Conservation (phyloP, 768 basidiomycete genomes). For the Trametes cubensis region DNA sequence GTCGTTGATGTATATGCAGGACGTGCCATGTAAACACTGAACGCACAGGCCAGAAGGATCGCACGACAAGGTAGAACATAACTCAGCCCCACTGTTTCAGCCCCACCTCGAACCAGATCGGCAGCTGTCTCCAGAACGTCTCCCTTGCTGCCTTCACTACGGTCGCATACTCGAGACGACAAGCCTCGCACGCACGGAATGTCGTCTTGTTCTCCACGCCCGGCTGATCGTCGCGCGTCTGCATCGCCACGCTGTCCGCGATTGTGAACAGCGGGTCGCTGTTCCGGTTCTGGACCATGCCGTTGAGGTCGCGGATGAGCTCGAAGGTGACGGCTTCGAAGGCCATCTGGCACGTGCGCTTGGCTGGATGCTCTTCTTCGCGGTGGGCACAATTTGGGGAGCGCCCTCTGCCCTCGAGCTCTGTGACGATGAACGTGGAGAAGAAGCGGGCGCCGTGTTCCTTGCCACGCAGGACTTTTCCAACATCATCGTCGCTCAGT, state of each 20-base stretch:
- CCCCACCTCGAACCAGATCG: conserved; percentile 66
- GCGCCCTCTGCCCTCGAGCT: conserved; percentile 66
- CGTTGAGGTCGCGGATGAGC: conserved; percentile 73
- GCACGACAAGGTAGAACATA: not conserved
- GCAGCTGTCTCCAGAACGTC: conserved; percentile 67
- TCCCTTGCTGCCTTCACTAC: conserved; percentile 61
- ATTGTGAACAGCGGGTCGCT: conserved; percentile 75
- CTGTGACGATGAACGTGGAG: conserved; percentile 75
- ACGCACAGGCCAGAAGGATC: not conserved
- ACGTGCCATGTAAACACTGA: not conserved
- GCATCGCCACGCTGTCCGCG: conserved; percentile 67
- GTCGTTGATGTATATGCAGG: not conserved
- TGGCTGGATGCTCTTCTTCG: conserved; percentile 48
- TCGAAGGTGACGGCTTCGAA: conserved; percentile 78
- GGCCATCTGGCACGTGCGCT: conserved; percentile 65
- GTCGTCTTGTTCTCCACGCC: conserved; percentile 45
- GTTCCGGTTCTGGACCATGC: conserved; percentile 62
- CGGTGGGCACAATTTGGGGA: conserved; percentile 47
- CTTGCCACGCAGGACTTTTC: conserved; percentile 64
- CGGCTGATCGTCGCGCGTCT: conserved; percentile 51
- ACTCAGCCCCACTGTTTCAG: conserved; percentile 39
- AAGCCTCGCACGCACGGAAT: conserved; percentile 66
- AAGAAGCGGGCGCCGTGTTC: conserved; percentile 75
- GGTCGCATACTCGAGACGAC: conserved; percentile 62
- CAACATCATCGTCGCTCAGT: conserved; percentile 57